phyloP scores from a whole-genome alignment of 306 rosid species.

The Cyclanthera cordifolia region DNA sequence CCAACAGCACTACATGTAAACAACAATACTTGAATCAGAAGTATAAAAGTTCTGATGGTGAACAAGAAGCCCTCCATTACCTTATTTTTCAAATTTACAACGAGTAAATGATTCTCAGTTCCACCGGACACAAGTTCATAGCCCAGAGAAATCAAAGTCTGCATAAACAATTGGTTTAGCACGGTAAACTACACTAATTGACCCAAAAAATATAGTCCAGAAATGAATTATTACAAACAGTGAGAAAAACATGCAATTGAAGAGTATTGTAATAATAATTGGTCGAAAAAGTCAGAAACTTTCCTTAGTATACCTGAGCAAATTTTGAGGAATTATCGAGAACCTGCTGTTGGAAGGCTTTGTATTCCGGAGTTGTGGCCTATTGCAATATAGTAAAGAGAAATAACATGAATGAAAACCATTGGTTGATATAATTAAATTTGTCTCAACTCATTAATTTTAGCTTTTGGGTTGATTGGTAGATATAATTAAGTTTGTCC shows the following conservation, averaged over 20 bases:
- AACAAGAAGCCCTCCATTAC: conserved; percentile 27
- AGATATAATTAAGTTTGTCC: too few species aligned
- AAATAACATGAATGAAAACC: not conserved
- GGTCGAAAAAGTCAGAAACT: not conserved
- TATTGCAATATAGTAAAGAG: conserved; percentile 8
- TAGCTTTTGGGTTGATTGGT: too few species aligned
- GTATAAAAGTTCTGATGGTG: not conserved
- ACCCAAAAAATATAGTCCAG: not conserved
- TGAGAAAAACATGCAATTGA: not conserved
- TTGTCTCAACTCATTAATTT: too few species aligned
- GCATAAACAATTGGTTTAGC: conserved; percentile 16
- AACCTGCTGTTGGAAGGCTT: conserved; percentile 84
- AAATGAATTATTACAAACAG: not conserved
- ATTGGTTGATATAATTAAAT: too few species aligned
- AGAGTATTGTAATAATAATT: not conserved
- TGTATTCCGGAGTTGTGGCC: conserved; percentile 79
- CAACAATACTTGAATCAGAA: not conserved
- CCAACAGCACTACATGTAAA: not conserved
- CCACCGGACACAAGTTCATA: conserved; percentile 93
- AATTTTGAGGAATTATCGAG: conserved; percentile 56
- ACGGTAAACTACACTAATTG: not conserved
- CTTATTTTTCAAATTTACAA: conserved; percentile 79
- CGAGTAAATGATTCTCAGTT: conserved; percentile 81
- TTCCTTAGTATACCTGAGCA: conserved; percentile 47
- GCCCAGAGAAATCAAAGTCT: conserved; percentile 76